These are phyloP conservation scores for Clavispora asparagi DNA, from an alignment of 805 yeast species.

Conservation along the genomic window DNA sequence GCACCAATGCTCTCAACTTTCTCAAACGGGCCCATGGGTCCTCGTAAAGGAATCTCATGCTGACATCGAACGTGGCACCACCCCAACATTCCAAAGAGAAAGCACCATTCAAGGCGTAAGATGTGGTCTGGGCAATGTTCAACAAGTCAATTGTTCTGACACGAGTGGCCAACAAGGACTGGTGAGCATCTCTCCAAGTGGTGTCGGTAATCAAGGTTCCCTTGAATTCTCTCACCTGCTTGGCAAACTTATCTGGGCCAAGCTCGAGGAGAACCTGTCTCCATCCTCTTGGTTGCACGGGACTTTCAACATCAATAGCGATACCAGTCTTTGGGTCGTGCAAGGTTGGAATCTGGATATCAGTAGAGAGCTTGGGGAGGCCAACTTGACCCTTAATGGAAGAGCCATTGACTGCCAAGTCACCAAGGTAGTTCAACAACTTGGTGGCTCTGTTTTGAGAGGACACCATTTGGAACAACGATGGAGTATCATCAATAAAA, in stretches of 20 bases:
- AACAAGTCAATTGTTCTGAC: constrained; percentile 90
- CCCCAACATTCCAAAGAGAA: constrained; percentile 99
- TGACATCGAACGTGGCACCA: constrained; percentile 98
- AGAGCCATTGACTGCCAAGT: constrained; percentile 92
- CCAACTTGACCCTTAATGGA: constrained; percentile 96
- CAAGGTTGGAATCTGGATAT: constrained; percentile 71
- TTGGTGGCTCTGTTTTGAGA: constrained; percentile 98
- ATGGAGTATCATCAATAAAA: constrained; percentile 96
- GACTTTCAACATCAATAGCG: constrained; percentile 53
- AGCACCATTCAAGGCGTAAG: constrained; percentile 83
- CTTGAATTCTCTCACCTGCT: constrained; percentile 73
- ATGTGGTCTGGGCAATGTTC: constrained; percentile 90
- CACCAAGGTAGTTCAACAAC: constrained; percentile 84
- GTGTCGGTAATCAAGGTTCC: constrained; percentile 97
- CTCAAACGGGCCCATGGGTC: constrained; percentile 98
- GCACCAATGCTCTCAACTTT: constrained; percentile 81
- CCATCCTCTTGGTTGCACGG: constrained; percentile 73
- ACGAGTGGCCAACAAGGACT: constrained; percentile 93
- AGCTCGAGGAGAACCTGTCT: constrained; percentile 76
- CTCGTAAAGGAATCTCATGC: constrained; percentile 97
- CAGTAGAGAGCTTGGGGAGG: constrained; percentile 71
- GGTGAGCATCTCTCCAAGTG: constrained; percentile 99
- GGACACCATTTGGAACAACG: constrained; percentile 86
- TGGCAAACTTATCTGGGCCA: constrained; percentile 89
- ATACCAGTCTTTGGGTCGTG: constrained; percentile 57